These are phyloP conservation scores for Nematocida sp. DNA, from an alignment of 371 early-diverging fungal genomes.

Conservation along the genomic window DNA sequence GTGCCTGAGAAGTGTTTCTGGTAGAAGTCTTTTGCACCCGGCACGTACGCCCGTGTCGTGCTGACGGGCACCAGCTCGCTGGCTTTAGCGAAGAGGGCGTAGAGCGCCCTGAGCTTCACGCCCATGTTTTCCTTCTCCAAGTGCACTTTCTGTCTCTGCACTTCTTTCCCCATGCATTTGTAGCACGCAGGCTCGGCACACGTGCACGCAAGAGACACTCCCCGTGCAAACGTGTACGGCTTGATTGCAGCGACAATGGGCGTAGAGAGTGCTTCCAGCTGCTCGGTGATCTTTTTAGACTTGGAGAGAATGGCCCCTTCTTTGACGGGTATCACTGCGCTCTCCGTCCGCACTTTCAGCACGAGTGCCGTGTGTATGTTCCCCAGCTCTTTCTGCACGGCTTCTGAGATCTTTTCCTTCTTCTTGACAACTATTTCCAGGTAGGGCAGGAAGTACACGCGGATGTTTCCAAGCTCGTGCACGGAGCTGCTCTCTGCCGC, in stretches of 20 bases:
- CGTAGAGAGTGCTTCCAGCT: conserved; percentile 1
- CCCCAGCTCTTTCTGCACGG: neutral
- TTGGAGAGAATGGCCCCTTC: conserved; percentile 34
- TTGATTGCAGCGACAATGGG: conserved; percentile 42
- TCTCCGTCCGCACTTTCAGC: conserved; percentile 5
- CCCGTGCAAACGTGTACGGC: conserved; percentile 26
- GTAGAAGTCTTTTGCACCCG: conserved; percentile 40
- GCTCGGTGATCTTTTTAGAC: neutral
- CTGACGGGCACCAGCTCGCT: conserved; percentile 7
- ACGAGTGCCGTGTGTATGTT: conserved; percentile 34
- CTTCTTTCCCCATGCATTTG: conserved; percentile 18
- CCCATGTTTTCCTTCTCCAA: conserved; percentile 49
- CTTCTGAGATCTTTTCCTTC: conserved; percentile 3
- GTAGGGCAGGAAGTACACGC: conserved; percentile 44
- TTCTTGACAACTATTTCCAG: conserved; percentile 5
- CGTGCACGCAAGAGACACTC: neutral
- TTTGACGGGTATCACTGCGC: conserved; percentile 20
- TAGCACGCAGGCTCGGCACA: conserved; percentile 14
- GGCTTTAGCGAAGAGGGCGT: conserved; percentile 30
- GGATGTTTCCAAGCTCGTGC: conserved; percentile 29
- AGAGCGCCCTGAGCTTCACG: conserved; percentile 33
- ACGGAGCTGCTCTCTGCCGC: neutral
- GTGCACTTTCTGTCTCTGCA: neutral
- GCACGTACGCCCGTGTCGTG: conserved; percentile 9
- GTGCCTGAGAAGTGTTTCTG: conserved; percentile 9